Percentiles rank a stretch among this genome's conserved stretches.
phyloP scores from a whole-genome alignment of 768 basidiomycete genomes.

The Mycena maculata region DNA sequence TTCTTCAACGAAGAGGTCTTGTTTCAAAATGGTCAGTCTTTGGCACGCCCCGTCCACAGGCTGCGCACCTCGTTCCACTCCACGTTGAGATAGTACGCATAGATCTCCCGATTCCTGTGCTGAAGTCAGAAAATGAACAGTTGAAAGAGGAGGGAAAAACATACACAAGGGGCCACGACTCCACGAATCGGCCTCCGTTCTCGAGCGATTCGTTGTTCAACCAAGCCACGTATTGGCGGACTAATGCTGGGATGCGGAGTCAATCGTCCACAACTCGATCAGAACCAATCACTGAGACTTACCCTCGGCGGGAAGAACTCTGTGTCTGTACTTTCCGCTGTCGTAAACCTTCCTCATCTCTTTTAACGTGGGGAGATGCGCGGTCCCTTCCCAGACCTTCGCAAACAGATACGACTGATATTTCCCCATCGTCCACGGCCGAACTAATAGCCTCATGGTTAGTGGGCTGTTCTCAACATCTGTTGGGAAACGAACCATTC shows the following conservation, averaged over 20 bases:
- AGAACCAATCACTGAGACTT: neutral
- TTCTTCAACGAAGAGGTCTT: conserved; percentile 31
- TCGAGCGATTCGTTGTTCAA: conserved; percentile 41
- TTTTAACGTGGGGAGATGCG: conserved; percentile 36
- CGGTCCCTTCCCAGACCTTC: conserved; percentile 43
- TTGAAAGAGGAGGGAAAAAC: too few relatives aligned
- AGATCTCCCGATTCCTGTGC: conserved; percentile 39
- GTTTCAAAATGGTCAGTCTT: neutral
- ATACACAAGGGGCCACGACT: conserved; percentile 40
- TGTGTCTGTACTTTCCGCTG: conserved; percentile 30
- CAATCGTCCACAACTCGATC: neutral
- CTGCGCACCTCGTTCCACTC: conserved; percentile 35
- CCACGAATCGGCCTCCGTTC: conserved; percentile 42
- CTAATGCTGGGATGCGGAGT: conserved; percentile 26
- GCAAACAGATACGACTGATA: conserved; percentile 41
- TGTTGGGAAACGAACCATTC: conserved; percentile 19
- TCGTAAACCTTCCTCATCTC: conserved; percentile 36
- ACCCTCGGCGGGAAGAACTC: conserved; percentile 38
- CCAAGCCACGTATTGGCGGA: conserved; percentile 42
- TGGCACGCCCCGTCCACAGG: neutral
- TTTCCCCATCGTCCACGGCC: conserved; percentile 38
- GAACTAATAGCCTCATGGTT: conserved; percentile 24
- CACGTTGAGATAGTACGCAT: conserved; percentile 35
- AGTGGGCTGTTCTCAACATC: neutral
- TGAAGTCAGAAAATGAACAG: neutral